phyloP scores from a whole-genome alignment of 1,284 basidiomycete species.

The Phaffia rhodozyma region DNA sequence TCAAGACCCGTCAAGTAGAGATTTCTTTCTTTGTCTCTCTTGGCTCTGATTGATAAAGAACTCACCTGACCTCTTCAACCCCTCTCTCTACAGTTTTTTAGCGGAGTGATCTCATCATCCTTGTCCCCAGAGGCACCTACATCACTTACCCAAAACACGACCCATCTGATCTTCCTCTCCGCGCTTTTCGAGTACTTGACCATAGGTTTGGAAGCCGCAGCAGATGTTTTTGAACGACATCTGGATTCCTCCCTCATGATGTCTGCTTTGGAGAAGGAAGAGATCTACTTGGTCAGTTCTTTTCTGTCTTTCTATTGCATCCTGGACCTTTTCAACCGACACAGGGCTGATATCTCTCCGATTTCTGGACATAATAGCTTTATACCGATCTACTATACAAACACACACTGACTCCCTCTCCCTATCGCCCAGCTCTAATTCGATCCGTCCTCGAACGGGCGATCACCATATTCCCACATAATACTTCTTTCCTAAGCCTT shows the following conservation, averaged over 20 bases:
- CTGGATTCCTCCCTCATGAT: neutral
- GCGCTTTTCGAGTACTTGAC: constrained; percentile 26
- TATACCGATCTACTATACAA: constrained; percentile 32
- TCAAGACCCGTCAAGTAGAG: constrained; percentile 30
- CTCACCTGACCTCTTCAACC: neutral
- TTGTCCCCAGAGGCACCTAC: constrained; percentile 18
- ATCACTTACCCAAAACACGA: constrained; percentile 10
- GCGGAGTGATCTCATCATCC: constrained; percentile 22
- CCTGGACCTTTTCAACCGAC: constrained; percentile 11
- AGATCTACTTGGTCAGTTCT: neutral
- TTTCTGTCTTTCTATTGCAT: constrained; percentile 2
- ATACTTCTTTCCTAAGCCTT: constrained; percentile 36
- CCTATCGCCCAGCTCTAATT: constrained; percentile 28
- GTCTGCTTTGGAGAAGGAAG: neutral
- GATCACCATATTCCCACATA: constrained; percentile 34
- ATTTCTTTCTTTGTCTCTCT: accelerated
- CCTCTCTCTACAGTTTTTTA: constrained; percentile 11
- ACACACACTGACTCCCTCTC: constrained; percentile 23
- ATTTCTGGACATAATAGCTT: constrained; percentile 33
- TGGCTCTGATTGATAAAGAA: neutral
- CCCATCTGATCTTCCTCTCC: constrained; percentile 23
- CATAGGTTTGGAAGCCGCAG: constrained; percentile 19
- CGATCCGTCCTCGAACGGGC: constrained; percentile 34
- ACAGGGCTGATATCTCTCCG: constrained; percentile 9
- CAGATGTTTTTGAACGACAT: constrained; percentile 17